phyloP scores from a whole-genome alignment of 2,329 filamentous ascomycete species.

The Amauroascus niger region DNA sequence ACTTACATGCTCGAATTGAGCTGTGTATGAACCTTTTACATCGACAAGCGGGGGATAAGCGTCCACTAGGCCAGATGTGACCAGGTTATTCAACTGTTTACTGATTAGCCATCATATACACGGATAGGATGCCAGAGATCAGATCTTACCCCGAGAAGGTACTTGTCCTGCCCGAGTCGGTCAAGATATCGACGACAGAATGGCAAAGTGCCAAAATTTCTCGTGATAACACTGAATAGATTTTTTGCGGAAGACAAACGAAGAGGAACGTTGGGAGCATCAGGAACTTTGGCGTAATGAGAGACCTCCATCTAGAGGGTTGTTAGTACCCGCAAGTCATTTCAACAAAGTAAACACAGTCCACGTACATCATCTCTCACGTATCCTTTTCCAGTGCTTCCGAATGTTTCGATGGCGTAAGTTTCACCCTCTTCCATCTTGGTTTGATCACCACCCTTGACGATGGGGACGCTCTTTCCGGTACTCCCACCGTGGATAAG shows the following conservation, averaged over 20 bases:
- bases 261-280: constrained; percentile 66
- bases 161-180: constrained; percentile 88
- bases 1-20: constrained; percentile 88
- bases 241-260: constrained; percentile 74
- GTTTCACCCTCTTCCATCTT: constrained; percentile 98
- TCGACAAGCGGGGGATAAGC: constrained; percentile 83
- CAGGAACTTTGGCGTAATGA: constrained; percentile 68
- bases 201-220: constrained; percentile 88
- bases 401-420: constrained; percentile 94
- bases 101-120: background rate
- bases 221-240: constrained; percentile 79
- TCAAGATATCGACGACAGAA: constrained; percentile 88
- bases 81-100: constrained; percentile 70
- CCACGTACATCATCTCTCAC: constrained; percentile 67
- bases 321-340: constrained; percentile 13
- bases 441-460: constrained; percentile 75
- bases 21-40: constrained; percentile 88
- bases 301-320: constrained; percentile 59
- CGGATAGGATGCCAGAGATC: background rate
- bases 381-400: constrained; percentile 81
- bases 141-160: constrained; percentile 65
- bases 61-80: constrained; percentile 74
- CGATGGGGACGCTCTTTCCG: constrained; percentile 79
- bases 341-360: background rate
- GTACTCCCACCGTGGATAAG: constrained; percentile 88